Evolutionary conservation across 768 basidiomycete genomes (phyloP), one percentile per base, ranked within the genome.

Genomic region (Agaricus subrufescens): DNA sequence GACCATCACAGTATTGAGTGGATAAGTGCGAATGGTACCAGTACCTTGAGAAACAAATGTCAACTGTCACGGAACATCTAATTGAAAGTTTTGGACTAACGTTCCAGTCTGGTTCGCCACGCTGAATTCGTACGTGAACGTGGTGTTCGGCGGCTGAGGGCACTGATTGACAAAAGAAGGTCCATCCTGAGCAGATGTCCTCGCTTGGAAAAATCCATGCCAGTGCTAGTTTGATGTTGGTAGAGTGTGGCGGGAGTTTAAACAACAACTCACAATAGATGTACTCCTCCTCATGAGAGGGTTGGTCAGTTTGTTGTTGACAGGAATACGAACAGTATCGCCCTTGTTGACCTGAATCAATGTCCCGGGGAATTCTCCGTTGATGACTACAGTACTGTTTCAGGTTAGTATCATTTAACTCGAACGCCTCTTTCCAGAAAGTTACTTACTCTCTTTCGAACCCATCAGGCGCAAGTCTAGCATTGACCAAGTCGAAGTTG

Each of bases 101-200:
- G 54, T 55, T 61, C 63, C 55, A 14, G 23, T 44, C 43, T 56
- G 55, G n/a, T 30, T 19, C n/a, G 29, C 30, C 14, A 42, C 39
- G 26, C 31, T 30, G 30, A 50, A 56, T 9, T 56, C 42, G 30
- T 63, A 63, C n/a, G 52, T 59, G 52, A 61, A 63, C 8, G 62
- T 61, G 4, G 60, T 51, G 19, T 54, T 58, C 2, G 62, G 62
- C n/a, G 62, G 57, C 26, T 60, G 60, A 1, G 62, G 62, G 46
- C 62, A 57, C 43, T 57, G 58, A 25, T 58, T 60, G 4, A 58
- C 57, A 30, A 42, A 51, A 9, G 60, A 56, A 66, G 70, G 67
- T 6, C 80, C 81, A 47, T 82, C 81, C 47, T 75, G 77, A 34
- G 73, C 68, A 3, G 74, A 75, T 4, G 75, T 74, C 37, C 71